Conservation (phyloP, 1,284 basidiomycete species). For the Ustilago cynodontis region DNA sequence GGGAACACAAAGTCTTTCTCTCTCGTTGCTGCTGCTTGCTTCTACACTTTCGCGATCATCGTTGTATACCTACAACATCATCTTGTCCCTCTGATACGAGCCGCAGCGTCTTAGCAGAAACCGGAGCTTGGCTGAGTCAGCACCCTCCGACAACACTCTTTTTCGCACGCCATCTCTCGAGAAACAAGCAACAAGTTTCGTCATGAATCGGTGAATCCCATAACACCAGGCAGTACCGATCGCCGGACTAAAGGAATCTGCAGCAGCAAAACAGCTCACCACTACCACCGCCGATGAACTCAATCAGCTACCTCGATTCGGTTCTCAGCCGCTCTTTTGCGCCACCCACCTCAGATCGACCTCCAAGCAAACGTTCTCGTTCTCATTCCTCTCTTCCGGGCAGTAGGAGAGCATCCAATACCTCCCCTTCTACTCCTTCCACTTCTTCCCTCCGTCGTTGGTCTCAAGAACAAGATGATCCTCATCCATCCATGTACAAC, state of each 20-base stretch:
- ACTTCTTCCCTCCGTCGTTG: constrained; percentile 41
- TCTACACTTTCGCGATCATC: not conserved
- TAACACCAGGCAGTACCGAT: no score
- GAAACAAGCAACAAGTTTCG: not conserved
- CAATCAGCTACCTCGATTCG: constrained; percentile 62
- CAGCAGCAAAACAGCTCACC: no score
- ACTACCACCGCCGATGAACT: constrained; percentile 50
- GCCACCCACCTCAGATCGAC: constrained; percentile 20
- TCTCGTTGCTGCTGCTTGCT: not conserved
- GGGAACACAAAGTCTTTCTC: no score
- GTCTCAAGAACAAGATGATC: constrained; percentile 43
- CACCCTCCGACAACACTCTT: not conserved
- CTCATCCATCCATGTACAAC: constrained; percentile 19
- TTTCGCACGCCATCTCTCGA: not conserved
- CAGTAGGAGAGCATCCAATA: constrained; percentile 39
- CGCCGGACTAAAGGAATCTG: no score
- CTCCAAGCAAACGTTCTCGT: constrained; percentile 26
- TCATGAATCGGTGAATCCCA: constrained; percentile 27
- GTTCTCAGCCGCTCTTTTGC: constrained; percentile 58
- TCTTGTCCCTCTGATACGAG: no score
- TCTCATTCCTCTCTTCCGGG: constrained; percentile 47
- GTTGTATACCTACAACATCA: no score
- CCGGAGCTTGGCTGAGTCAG: no score
- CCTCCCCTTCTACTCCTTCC: constrained; percentile 19
- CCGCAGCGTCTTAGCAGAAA: not conserved